Conservation (phyloP, 306 rosid genomes). For the Chamaecrista fasciculata region DNA sequence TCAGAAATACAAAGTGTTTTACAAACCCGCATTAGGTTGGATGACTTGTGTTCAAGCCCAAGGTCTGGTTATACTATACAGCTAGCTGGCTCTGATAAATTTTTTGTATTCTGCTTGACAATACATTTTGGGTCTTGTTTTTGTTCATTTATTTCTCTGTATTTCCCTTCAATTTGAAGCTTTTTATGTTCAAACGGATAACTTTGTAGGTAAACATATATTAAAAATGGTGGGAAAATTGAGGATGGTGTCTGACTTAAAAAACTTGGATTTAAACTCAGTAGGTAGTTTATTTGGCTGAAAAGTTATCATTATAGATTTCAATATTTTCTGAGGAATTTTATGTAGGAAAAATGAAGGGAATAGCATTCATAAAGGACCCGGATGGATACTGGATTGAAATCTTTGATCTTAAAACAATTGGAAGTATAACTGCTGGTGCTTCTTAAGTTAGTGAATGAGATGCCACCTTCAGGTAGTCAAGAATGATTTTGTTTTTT, state of each 20-base stretch:
- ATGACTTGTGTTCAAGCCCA: conserved; percentile 21
- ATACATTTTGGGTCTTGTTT: not conserved
- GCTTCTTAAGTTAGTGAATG: conserved; percentile 37
- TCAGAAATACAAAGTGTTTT: not conserved
- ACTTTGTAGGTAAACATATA: not conserved
- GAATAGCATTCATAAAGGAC: conserved; percentile 89
- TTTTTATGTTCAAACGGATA: too few species aligned
- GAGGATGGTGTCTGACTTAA: too few species aligned
- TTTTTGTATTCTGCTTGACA: not conserved
- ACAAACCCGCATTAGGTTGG: not conserved
- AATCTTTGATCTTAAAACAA: conserved; percentile 70
- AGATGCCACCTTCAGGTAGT: conserved; percentile 34
- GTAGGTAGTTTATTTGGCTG: not conserved
- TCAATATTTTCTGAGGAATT: not conserved
- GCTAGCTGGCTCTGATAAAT: not conserved
- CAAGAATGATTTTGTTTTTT: not conserved
- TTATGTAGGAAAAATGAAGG: conserved; percentile 85
- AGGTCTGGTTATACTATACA: not conserved
- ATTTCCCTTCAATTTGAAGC: not conserved
- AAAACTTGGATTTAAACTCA: conserved; percentile 18
- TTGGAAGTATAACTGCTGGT: conserved; percentile 39
- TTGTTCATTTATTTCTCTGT: not conserved
- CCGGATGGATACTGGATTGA: conserved; percentile 99
- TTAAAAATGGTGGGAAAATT: too few species aligned
- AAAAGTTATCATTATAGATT: not conserved